A percentile compares a stretch with the other conserved stretches of the same genome.
phyloP scores from a whole-genome alignment of 2,329 filamentous ascomycete genomes.

The Colletotrichum phormii region DNA sequence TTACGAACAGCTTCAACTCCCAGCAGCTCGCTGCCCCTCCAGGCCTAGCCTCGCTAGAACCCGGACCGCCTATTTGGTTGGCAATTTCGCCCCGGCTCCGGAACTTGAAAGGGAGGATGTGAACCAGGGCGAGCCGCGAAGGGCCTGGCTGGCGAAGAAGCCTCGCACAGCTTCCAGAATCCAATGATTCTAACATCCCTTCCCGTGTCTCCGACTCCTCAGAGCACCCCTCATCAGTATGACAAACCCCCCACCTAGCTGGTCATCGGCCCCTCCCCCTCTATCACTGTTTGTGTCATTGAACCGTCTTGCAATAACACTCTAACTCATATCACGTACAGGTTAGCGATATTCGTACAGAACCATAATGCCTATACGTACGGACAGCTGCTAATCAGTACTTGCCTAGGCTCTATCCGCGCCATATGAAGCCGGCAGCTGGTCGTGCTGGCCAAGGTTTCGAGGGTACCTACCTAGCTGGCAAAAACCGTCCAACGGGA shows the following conservation, averaged over 20 bases:
- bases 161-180: constrained; percentile 12
- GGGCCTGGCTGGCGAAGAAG: background rate
- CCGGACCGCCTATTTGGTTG: constrained; percentile 24
- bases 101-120: background rate
- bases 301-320: background rate
- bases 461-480: background rate
- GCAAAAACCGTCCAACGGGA: background rate
- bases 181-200: constrained; percentile 2
- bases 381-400: background rate
- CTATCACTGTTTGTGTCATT: background rate
- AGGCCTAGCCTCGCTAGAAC: constrained; percentile 22
- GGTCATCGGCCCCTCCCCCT: background rate
- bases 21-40: constrained; percentile 13
- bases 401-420: background rate
- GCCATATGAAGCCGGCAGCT: background rate
- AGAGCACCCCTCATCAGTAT: background rate
- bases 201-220: background rate
- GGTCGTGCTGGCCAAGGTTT: background rate
- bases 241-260: background rate
- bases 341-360: background rate
- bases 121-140: background rate
- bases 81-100: constrained; percentile 25
- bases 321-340: no score
- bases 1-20: constrained; percentile 9
- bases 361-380: background rate